A percentile compares a stretch with the other conserved stretches of the same genome.
Evolutionary conservation across 306 rosid genomes (phyloP).

Genomic region (Glycine tomentella): DNA sequence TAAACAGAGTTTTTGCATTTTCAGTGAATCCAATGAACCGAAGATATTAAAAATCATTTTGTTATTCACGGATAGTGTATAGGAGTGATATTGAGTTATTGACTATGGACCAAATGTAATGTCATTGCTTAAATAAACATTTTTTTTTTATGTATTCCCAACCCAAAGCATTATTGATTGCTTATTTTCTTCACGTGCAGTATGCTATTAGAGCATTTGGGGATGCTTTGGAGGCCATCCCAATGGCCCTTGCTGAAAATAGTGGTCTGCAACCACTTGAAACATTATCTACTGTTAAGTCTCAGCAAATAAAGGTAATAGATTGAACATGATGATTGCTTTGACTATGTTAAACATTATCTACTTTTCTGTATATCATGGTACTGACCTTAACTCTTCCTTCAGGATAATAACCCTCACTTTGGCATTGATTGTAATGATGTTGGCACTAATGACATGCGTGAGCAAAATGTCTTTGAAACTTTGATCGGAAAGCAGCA

Average conservation of each 20-base stretch:
- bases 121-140: background rate
- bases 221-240: slow-evolving; percentile 86
- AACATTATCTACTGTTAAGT: slow-evolving; percentile 88
- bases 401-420: slow-evolving; percentile 77
- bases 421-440: slow-evolving; percentile 95
- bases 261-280: slow-evolving; percentile 98
- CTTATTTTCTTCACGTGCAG: slow-evolving; percentile 55
- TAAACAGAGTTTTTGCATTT: background rate
- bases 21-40: background rate
- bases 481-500: slow-evolving; percentile 96
- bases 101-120: background rate
- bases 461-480: slow-evolving; percentile 90
- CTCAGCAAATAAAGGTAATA: slow-evolving; percentile 94
- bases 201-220: slow-evolving; percentile 97
- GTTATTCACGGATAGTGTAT: background rate
- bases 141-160: background rate
- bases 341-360: background rate
- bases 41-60: background rate
- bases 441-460: slow-evolving; percentile 91
- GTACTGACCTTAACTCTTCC: slow-evolving; percentile 17
- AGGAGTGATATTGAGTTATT: background rate
- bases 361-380: background rate
- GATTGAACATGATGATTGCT: slow-evolving; percentile 3
- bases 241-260: slow-evolving; percentile 99
- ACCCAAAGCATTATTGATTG: background rate